Conservation (phyloP, 2,329 filamentous ascomycete genomes). For the Metarhizium brunneum region DNA sequence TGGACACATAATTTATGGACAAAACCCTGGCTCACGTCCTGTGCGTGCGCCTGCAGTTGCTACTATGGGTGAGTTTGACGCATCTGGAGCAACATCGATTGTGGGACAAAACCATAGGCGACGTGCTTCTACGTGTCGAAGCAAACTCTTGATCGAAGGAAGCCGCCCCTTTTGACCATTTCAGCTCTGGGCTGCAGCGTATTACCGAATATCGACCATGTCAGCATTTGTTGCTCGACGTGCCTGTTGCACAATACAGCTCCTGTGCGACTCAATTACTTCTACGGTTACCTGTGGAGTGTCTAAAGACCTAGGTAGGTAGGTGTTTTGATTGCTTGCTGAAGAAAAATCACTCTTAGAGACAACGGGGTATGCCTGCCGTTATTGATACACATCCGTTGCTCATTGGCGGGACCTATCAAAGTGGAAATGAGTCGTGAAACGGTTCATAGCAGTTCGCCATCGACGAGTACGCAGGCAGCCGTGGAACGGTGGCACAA, state of each 20-base stretch:
- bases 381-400: neutral
- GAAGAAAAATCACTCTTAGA: neutral
- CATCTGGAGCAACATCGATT: neutral
- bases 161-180: neutral
- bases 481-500: neutral
- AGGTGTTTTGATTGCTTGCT: neutral
- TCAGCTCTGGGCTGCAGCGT: neutral
- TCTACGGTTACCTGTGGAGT: neutral
- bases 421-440: neutral
- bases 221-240: neutral
- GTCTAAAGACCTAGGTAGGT: too few species aligned
- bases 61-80: neutral
- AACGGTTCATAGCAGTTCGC: neutral
- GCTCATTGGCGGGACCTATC: neutral
- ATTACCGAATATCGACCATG: neutral
- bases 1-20: neutral
- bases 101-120: slow-evolving; percentile 1
- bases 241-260: neutral
- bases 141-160: neutral
- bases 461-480: neutral
- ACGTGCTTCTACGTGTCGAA: neutral
- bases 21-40: neutral
- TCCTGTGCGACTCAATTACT: neutral
- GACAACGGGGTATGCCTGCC: neutral
- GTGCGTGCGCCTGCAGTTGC: neutral